Percentiles rank a stretch among this genome's conserved stretches.
These are phyloP conservation scores for Cytospora leucostoma DNA, from an alignment of 2,329 filamentous ascomycete genomes.

Conservation along the genomic window DNA sequence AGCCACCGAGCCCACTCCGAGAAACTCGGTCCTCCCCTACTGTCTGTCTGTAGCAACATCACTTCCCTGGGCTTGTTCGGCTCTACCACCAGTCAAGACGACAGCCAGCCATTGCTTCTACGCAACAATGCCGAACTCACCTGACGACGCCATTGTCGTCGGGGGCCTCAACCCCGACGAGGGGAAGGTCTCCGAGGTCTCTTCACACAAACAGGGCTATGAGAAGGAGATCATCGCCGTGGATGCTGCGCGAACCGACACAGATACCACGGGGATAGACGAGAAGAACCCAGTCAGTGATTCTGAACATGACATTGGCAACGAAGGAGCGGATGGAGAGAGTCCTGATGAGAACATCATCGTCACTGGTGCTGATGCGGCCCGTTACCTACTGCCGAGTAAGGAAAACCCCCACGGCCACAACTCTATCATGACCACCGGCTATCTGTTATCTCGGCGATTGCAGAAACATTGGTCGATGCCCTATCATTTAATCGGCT, in stretches of 20 bases:
- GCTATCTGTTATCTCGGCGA: too few relatives aligned
- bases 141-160: slow-evolving; percentile 32
- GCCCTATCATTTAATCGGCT: too few relatives aligned
- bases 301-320: slow-evolving; percentile 27
- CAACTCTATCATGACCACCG: too few relatives aligned
- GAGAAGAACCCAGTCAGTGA: slow-evolving; percentile 31
- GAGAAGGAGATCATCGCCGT: slow-evolving; percentile 34
- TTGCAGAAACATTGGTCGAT: too few relatives aligned
- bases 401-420: background rate
- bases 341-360: slow-evolving; percentile 48
- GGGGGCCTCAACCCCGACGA: slow-evolving; percentile 36
- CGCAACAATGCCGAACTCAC: slow-evolving; percentile 15
- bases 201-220: slow-evolving; percentile 35
- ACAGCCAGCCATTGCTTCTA: background rate
- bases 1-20: too few relatives aligned
- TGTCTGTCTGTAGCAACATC: slow-evolving; percentile 3
- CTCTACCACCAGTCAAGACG: background rate
- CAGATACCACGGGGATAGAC: background rate
- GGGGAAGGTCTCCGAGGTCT: slow-evolving; percentile 35
- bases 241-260: slow-evolving; percentile 27
- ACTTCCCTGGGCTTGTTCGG: slow-evolving; percentile 4
- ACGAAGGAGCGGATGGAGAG: slow-evolving; percentile 31
- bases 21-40: background rate
- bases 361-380: slow-evolving; percentile 53
- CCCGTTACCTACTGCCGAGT: slow-evolving; percentile 49